Percentiles rank a stretch among this genome's conserved stretches.
phyloP scores from a whole-genome alignment of 2,329 filamentous ascomycete genomes.

The Sclerotinia nivalis region DNA sequence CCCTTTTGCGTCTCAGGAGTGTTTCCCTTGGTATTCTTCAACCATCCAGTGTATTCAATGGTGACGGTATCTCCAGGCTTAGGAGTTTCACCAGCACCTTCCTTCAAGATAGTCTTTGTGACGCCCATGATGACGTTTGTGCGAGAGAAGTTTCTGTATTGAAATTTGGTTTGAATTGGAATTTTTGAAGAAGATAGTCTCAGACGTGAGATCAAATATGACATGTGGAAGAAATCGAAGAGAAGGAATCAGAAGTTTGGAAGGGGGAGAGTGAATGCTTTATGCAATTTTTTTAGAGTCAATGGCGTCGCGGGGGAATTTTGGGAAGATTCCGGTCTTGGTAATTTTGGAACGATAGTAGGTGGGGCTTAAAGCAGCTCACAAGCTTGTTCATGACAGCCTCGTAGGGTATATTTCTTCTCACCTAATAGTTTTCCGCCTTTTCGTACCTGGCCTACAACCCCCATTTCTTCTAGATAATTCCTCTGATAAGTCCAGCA shows the following conservation, averaged over 20 bases:
- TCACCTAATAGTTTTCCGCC: not conserved
- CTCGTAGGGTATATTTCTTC: not conserved
- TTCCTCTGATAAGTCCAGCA: not conserved
- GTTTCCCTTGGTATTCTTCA: slow-evolving; percentile 73
- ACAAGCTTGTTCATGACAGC: not conserved
- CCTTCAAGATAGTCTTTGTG: slow-evolving; percentile 61
- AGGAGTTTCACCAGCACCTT: slow-evolving; percentile 63
- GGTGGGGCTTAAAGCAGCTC: slow-evolving; percentile 1
- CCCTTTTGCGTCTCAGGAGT: slow-evolving; percentile 61
- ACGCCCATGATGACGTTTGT: slow-evolving; percentile 63
- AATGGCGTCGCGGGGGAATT: slow-evolving; percentile 6
- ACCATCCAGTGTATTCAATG: slow-evolving; percentile 89
- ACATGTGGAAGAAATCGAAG: slow-evolving; percentile 24
- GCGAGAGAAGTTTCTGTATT: slow-evolving; percentile 34
- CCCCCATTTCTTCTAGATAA: not conserved
- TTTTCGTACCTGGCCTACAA: not conserved
- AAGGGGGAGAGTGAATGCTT: slow-evolving; percentile 16
- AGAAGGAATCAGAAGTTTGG: not conserved
- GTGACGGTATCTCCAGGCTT: slow-evolving; percentile 69
- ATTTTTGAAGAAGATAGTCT: slow-evolving; percentile 21
- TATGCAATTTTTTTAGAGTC: slow-evolving; percentile 22
- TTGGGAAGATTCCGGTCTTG: not conserved
- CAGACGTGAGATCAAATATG: slow-evolving; percentile 20
- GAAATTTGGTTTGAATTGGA: slow-evolving; percentile 18
- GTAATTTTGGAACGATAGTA: not conserved